phyloP scores from a whole-genome alignment of 2,329 filamentous ascomycete species.

The Curvularia sp. region DNA sequence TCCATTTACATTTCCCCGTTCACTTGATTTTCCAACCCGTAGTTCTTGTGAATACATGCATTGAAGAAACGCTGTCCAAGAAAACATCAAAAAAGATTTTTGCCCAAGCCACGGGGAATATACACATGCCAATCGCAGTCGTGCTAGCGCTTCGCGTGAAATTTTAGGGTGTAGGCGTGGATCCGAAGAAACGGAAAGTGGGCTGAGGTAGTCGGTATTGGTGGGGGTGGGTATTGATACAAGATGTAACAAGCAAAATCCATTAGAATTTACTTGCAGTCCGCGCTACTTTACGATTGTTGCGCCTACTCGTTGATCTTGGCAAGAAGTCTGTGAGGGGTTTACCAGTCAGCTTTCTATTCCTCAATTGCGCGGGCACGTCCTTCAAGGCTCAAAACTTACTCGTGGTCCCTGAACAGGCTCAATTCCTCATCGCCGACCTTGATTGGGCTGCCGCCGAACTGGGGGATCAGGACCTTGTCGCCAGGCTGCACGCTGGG shows the following conservation, averaged over 20 bases:
- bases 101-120: constrained; percentile 23
- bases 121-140: constrained; percentile 30
- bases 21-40: constrained; percentile 1
- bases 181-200: not conserved
- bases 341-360: constrained; percentile 6
- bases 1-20: constrained; percentile 12
- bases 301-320: constrained; percentile 91
- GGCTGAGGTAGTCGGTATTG: not conserved
- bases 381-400: constrained; percentile 56
- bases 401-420: constrained; percentile 98
- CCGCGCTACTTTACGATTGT: not conserved
- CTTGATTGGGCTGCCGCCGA: constrained; percentile 93
- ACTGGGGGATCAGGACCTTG: constrained; percentile 94
- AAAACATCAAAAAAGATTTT: constrained; percentile 26
- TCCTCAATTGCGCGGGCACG: not conserved
- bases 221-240: constrained; percentile 35
- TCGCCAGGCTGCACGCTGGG: constrained; percentile 86
- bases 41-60: constrained; percentile 26
- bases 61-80: constrained; percentile 21
- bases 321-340: constrained; percentile 78
- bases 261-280: constrained; percentile 6
- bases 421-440: constrained; percentile 96
- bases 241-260: constrained; percentile 32
- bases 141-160: constrained; percentile 39
- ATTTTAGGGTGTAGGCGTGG: constrained; percentile 11